Base-by-base conservation (phyloP, 2,329 filamentous ascomycete species). In the Arthrinium puccinioides region DNA sequence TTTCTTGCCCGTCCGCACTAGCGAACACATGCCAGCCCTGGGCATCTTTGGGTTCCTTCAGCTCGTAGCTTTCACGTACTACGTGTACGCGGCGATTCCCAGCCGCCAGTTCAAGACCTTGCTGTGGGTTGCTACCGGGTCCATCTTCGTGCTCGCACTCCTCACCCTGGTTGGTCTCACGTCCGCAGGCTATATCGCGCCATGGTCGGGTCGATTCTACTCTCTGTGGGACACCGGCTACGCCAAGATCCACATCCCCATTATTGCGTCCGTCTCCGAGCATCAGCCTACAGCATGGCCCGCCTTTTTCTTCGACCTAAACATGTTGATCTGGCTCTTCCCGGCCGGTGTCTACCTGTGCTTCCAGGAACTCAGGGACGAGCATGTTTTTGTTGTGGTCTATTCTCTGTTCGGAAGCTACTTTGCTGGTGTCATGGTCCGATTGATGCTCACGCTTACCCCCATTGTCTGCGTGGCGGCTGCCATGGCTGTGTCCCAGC, bases 231-330 rank as follows among this genome's bases (percentile, higher is more conserved):
- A 98, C 60, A 98, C 92, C 6, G 84, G 87, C 52, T 98, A 98
- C 59, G 92, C 92, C 54, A 98, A 98, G 74, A 94, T 97, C 46
- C 92, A 98, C 57, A 98, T 98, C 57, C 92, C 92, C 44, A 98
- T 98, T 58, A 98, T 98, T 60, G 92, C 92, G 4, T 98, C 92
- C n/a, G 92, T 98, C 32, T 98, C 92, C 2, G 92, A 98, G 67
- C 92, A 98, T 69, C 92, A 98, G 67, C 92, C 92, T 38, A 98
- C 92, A 25, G 92, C 92, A 29, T 98, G 92, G 92, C 92, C 92
- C 3, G 87, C 94, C 13, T 98, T 96, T 74, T 98, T 98, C 72
- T 98, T 98, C 62, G 92, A 98, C 55, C 74, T 98, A 51, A 96
- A 94, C 70, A 81, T 98, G 70, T 76, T 98, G 54, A 95, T 98